Percentiles rank a stretch among this genome's conserved stretches.
Conservation (phyloP, 345 rosid genomes). For the Cardamine occulta region DNA sequence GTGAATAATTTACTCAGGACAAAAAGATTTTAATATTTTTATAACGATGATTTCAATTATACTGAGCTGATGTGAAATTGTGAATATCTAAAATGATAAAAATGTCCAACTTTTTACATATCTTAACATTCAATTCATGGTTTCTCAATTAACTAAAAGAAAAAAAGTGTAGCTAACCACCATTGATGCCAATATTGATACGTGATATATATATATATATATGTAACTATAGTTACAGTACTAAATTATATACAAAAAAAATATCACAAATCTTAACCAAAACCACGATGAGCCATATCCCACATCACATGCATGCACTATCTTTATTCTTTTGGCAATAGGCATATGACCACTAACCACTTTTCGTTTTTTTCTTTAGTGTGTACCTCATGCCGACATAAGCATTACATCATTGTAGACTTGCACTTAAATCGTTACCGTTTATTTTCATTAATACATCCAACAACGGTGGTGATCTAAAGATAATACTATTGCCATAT, state of each 20-base stretch:
- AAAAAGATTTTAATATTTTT: neutral
- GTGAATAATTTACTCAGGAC: neutral
- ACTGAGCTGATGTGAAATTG: neutral
- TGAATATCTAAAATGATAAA: neutral
- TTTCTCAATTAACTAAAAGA: neutral
- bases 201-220: no score
- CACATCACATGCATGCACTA: conserved; percentile 37
- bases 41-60: no score
- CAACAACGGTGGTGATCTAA: conserved; percentile 30
- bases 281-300: conserved; percentile 5
- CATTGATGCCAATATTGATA: no score
- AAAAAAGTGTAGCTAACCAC: neutral
- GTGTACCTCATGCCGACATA: conserved; percentile 30
- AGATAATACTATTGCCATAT: neutral
- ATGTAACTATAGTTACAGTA: no score
- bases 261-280: conserved; percentile 7
- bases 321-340: neutral
- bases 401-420: conserved; percentile 17
- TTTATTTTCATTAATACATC: neutral
- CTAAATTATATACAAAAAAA: neutral
- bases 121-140: neutral
- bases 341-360: conserved; percentile 18
- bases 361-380: neutral
- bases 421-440: neutral
- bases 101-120: neutral